phyloP scores from a whole-genome alignment of 768 basidiomycete species.

The Neoboletus brunneissimus region DNA sequence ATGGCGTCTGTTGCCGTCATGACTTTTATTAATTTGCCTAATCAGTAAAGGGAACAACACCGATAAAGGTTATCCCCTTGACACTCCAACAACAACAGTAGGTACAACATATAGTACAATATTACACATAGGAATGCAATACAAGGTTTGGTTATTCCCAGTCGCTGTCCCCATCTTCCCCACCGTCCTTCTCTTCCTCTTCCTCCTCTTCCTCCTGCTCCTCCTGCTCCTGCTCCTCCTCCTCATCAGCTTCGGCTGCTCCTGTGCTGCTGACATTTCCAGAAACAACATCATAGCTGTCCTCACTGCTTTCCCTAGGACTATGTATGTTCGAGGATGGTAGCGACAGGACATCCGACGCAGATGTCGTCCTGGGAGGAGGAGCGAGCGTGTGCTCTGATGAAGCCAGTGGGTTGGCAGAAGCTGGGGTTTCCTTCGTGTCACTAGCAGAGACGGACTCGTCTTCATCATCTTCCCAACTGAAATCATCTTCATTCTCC shows the following conservation, averaged over 20 bases:
- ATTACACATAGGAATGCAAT: background rate
- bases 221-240: conserved; percentile 33
- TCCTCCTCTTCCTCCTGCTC: conserved; percentile 35
- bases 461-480: conserved; percentile 94
- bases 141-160: conserved; percentile 49
- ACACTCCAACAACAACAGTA: background rate
- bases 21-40: conserved; percentile 4
- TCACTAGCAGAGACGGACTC: conserved; percentile 36
- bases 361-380: conserved; percentile 19
- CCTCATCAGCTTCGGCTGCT: conserved; percentile 31
- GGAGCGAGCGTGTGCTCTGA: conserved; percentile 28
- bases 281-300: conserved; percentile 65
- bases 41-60: conserved; percentile 6
- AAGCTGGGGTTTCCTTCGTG: conserved; percentile 1
- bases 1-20: conserved; percentile 12
- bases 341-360: conserved; percentile 20
- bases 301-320: conserved; percentile 60
- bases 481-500: conserved; percentile 83
- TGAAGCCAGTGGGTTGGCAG: conserved; percentile 15
- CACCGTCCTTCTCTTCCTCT: conserved; percentile 6
- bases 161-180: conserved; percentile 37
- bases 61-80: too few relatives aligned
- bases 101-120: conserved; percentile 19
- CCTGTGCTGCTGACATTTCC: conserved; percentile 47
- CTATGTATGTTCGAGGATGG: conserved; percentile 37